phyloP scores from a whole-genome alignment of 108 stramenopile genomes.

The Cyclotella choctawhatcheeana region DNA sequence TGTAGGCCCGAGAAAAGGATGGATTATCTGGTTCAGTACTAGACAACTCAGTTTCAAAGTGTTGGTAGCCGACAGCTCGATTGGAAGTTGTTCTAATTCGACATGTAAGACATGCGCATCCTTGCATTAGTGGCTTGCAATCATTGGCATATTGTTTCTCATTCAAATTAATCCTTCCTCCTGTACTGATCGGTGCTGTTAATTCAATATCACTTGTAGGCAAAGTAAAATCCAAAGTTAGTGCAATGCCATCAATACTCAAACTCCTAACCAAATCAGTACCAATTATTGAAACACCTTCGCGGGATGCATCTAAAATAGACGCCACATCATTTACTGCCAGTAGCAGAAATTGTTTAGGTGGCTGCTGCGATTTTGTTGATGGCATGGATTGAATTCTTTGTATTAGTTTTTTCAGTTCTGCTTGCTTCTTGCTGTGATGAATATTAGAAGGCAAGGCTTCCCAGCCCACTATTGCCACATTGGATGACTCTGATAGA shows the following conservation, averaged over 20 bases:
- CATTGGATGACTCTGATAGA: slow-evolving; percentile 14
- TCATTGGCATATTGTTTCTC: slow-evolving; percentile 60
- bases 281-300: slow-evolving; percentile 53
- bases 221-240: slow-evolving; percentile 21
- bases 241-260: slow-evolving; percentile 26
- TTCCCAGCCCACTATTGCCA: slow-evolving; percentile 48
- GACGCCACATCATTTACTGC: slow-evolving; percentile 47
- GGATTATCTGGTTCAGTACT: slow-evolving; percentile 2
- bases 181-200: neutral
- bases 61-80: slow-evolving; percentile 20
- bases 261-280: slow-evolving; percentile 49
- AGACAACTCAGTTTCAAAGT: slow-evolving; percentile 6
- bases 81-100: slow-evolving; percentile 1
- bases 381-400: slow-evolving; percentile 23
- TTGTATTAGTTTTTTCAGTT: slow-evolving; percentile 20
- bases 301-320: slow-evolving; percentile 46
- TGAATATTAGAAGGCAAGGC: slow-evolving; percentile 11
- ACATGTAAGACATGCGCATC: slow-evolving; percentile 70
- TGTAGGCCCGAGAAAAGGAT: slow-evolving; percentile 67
- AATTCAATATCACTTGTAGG: neutral
- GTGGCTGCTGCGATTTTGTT: neutral
- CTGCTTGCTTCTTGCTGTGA: neutral
- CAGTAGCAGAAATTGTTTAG: slow-evolving; percentile 39
- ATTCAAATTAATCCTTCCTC: slow-evolving; percentile 62
- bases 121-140: slow-evolving; percentile 52